Evolutionary conservation across 495 filamentous ascomycete genomes (phyloP), one percentile per base, ranked within the genome.

Genomic region (Neurospora tetraspora): DNA sequence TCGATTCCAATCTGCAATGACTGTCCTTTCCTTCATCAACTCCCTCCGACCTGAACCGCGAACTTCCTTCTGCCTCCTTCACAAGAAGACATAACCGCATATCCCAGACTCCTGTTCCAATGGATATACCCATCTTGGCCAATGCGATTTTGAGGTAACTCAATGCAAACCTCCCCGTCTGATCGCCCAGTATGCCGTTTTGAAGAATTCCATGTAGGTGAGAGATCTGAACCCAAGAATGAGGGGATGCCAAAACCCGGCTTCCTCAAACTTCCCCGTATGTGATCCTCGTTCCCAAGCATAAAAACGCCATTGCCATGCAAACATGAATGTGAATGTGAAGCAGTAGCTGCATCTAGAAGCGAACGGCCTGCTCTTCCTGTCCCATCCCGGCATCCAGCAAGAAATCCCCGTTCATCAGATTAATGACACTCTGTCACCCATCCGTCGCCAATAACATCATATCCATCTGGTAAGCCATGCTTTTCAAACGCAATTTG

Each of bases 281-380:
- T n/a, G n/a, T n/a, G n/a, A n/a, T 43, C 69, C 39, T 27, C 38
- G 3, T 36, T 42, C 37, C 23, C 39, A 39, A 39, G n/a, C 39
- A 23, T 31, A 43, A 34, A 73, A 81, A 81, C 79, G 79, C 79
- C 79, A 61, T 72, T 75, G 74, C 78, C 76, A 81, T 80, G 79
- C 78, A 69, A 14, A 65, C 14, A 14, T 61, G 12, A 16, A 69
- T 73, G 61, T 70, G 39, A 73, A 74, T 74, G 74, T 74, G 69
- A 53, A 40, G 70, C 39, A 69, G 31, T 37, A 69, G 71, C 34
- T 38, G 34, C 18, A 37, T 40, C 39, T 40, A 2, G 20, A 59
- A 27, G 10, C 23, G 47, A 27, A 59, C 20, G 47, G 47, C 47
- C 68, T 40, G 20, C n/a, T 40, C 34, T 27, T 20, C 3, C 39